Evolutionary conservation across 2,329 filamentous ascomycete species (phyloP).

Genomic region (Chaetoscypha palmicola): DNA sequence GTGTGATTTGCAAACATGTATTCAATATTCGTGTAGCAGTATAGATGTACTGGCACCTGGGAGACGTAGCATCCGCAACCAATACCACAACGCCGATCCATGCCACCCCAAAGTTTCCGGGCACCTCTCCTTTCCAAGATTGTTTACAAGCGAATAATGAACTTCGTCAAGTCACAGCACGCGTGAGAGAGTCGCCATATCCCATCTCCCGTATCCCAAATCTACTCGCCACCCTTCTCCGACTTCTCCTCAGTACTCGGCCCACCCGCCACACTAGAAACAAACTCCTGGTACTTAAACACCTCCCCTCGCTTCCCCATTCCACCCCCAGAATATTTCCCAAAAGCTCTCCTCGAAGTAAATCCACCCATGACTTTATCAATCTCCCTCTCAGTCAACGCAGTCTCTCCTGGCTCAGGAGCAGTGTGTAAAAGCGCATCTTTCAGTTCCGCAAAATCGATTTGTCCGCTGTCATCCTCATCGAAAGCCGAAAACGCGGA

Average conservation of each 20-base stretch:
- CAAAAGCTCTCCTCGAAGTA: slow-evolving; percentile 75
- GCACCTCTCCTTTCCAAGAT: neutral
- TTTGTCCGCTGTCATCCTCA: slow-evolving; percentile 87
- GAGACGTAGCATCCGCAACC: too few relatives aligned
- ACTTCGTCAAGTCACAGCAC: neutral
- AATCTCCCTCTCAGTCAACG: slow-evolving; percentile 65
- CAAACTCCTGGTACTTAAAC: slow-evolving; percentile 91
- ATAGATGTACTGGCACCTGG: too few relatives aligned
- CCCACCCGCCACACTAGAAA: slow-evolving; percentile 36
- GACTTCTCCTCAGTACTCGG: slow-evolving; percentile 17
- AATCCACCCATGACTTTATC: slow-evolving; percentile 86
- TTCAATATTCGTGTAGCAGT: too few relatives aligned
- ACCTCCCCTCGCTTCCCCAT: slow-evolving; percentile 69
- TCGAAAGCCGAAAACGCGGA: slow-evolving; percentile 95
- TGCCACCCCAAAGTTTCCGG: neutral
- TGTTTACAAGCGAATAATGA: neutral
- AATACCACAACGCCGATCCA: neutral
- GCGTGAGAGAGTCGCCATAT: neutral
- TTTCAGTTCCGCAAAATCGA: slow-evolving; percentile 74
- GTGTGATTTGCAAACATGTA: too few relatives aligned
- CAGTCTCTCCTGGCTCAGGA: slow-evolving; percentile 61
- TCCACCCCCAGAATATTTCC: slow-evolving; percentile 44
- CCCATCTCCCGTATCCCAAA: neutral
- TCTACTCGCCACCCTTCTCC: slow-evolving; percentile 18
- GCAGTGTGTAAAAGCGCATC: slow-evolving; percentile 77